phyloP scores from a whole-genome alignment of 352 stramenopile genomes.

The Pythium brachiatum region DNA sequence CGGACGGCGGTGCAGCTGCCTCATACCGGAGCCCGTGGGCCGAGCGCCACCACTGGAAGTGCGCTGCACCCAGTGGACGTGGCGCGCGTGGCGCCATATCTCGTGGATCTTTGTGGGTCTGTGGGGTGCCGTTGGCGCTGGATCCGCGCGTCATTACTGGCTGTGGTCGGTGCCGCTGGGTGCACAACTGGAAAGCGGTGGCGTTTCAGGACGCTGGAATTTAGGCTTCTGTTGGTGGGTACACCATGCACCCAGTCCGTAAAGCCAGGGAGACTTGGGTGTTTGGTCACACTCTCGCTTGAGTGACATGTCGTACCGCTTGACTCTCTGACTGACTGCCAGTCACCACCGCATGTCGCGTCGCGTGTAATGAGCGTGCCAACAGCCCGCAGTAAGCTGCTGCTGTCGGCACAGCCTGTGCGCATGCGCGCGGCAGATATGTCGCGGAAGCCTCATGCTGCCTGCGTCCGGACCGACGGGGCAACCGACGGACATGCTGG shows the following conservation, averaged over 20 bases:
- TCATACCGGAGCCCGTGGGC: conserved; percentile 13
- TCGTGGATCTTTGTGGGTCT: background rate
- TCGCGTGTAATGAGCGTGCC: background rate
- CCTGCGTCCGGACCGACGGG: too few relatives aligned
- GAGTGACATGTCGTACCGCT: background rate
- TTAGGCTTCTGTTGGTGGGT: too few relatives aligned
- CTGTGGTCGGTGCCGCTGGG: background rate
- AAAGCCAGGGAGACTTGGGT: background rate
- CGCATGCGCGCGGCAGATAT: background rate
- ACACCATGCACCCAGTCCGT: background rate
- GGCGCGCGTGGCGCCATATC: background rate
- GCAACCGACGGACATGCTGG: too few relatives aligned
- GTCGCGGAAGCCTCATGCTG: background rate
- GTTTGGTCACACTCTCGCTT: background rate
- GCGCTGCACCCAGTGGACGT: conserved; percentile 3
- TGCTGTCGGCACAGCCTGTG: background rate
- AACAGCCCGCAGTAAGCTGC: background rate
- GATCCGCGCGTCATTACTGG: background rate
- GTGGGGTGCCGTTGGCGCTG: background rate
- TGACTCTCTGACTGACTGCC: too few relatives aligned
- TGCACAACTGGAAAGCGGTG: conserved; percentile 1
- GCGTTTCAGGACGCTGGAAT: background rate
- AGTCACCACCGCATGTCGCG: background rate
- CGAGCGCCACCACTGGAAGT: conserved; percentile 21
- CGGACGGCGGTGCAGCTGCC: background rate